Conservation (phyloP, 106 monocot genomes). For the Cymbidium sinense region DNA sequence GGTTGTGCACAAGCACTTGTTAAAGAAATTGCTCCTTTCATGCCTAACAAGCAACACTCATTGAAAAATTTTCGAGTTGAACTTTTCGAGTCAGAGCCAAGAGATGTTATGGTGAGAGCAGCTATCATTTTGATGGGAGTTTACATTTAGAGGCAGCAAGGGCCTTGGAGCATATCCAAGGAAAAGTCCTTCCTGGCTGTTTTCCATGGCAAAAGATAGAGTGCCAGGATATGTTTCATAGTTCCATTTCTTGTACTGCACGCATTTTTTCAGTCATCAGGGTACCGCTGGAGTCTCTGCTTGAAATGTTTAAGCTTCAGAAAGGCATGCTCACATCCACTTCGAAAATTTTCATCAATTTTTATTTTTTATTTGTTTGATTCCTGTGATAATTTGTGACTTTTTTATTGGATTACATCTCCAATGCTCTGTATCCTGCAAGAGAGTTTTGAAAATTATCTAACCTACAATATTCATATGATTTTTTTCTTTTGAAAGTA, state of each 20-base stretch:
- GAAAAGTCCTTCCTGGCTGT: slow-evolving; percentile 62
- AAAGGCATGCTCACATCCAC: slow-evolving; percentile 28
- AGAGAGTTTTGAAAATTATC: neutral
- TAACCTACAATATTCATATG: neutral
- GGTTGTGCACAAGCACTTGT: slow-evolving; percentile 47
- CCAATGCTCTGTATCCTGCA: neutral
- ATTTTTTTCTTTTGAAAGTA: too few relatives aligned
- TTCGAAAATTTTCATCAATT: neutral
- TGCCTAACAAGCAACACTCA: slow-evolving; percentile 38
- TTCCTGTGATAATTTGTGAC: neutral
- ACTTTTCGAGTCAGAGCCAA: slow-evolving; percentile 49
- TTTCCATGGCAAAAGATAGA: slow-evolving; percentile 78
- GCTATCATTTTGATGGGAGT: slow-evolving; percentile 67
- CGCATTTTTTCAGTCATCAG: slow-evolving; percentile 61
- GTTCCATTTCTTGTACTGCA: slow-evolving; percentile 54
- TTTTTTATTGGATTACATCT: neutral
- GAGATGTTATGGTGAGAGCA: slow-evolving; percentile 57
- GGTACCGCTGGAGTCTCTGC: slow-evolving; percentile 30
- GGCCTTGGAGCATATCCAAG: slow-evolving; percentile 77
- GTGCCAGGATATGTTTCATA: slow-evolving; percentile 71
- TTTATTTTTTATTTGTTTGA: neutral
- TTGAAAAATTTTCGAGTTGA: slow-evolving; percentile 46
- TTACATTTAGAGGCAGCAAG: slow-evolving; percentile 87
- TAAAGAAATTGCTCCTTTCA: slow-evolving; percentile 58
- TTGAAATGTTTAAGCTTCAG: slow-evolving; percentile 37